Evolutionary conservation across 78 protist genomes (phyloP).

Genomic region (slime mould (Dictyostelium discoideum)): DNA sequence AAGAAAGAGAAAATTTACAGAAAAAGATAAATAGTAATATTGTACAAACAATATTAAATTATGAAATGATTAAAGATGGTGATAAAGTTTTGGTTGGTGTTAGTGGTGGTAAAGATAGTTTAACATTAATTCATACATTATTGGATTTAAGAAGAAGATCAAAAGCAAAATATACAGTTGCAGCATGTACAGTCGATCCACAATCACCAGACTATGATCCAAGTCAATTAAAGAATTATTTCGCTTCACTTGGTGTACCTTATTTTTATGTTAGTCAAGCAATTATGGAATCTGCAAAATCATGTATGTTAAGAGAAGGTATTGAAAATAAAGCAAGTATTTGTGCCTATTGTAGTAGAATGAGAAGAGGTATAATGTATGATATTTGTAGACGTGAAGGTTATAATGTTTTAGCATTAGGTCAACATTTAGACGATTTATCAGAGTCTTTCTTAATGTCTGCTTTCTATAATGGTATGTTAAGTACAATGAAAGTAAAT

Average conservation of each 20-base stretch:
- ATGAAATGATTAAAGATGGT: constrained; percentile 85
- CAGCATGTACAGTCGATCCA: constrained; percentile 92
- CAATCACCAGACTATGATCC: constrained; percentile 92
- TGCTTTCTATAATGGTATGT: constrained; percentile 85
- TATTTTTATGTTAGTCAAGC: constrained; percentile 52
- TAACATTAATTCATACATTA: constrained; percentile 83
- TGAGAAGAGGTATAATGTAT: constrained; percentile 90
- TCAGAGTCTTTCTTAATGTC: constrained; percentile 91
- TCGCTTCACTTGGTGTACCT: constrained; percentile 35
- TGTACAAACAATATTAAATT: constrained; percentile 62
- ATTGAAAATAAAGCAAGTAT: constrained; percentile 26
- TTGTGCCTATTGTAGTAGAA: constrained; percentile 50
- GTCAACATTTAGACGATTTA: constrained; percentile 88
- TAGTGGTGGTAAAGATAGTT: constrained; percentile 92
- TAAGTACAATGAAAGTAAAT: constrained; percentile 82
- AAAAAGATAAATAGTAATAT: constrained; percentile 27
- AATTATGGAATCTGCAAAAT: constrained; percentile 12
- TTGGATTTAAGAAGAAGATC: constrained; percentile 23
- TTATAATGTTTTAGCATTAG: constrained; percentile 93
- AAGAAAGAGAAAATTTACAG: constrained; percentile 22
- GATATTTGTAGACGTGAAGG: constrained; percentile 79
- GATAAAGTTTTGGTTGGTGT: constrained; percentile 88
- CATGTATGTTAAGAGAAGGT: constrained; percentile 15
- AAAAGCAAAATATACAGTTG: constrained; percentile 81
- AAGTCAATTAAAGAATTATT: constrained; percentile 78